A percentile compares a stretch with the other conserved stretches of the same genome.
Conservation (phyloP, 164 flowering plant genomes). For the Annona squamosa region DNA sequence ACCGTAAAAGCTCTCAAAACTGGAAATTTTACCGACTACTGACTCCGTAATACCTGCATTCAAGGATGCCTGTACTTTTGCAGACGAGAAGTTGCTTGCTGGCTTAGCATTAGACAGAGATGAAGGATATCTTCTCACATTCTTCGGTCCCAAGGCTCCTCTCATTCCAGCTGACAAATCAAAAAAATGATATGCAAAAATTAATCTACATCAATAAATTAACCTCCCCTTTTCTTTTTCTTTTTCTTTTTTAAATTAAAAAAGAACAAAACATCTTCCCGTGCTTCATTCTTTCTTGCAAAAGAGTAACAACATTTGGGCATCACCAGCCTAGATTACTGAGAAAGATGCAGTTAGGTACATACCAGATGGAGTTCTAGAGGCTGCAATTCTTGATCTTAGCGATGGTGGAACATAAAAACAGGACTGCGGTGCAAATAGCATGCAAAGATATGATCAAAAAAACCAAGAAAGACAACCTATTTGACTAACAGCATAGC, state of each 20-base stretch:
- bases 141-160: slow-evolving; percentile 28
- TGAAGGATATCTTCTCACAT: slow-evolving; percentile 38
- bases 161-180: slow-evolving; percentile 4
- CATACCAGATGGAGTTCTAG: slow-evolving; percentile 76
- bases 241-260: neutral
- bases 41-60: slow-evolving; percentile 33
- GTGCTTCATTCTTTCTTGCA: neutral
- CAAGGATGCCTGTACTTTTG: slow-evolving; percentile 35
- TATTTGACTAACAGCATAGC: neutral
- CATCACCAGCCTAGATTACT: too few species aligned
- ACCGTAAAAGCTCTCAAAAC: neutral
- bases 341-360: neutral
- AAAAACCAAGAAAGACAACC: neutral
- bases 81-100: slow-evolving; percentile 28
- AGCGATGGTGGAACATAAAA: slow-evolving; percentile 90
- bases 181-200: slow-evolving; percentile 15
- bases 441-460: neutral
- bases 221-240: neutral
- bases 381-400: slow-evolving; percentile 42
- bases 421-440: slow-evolving; percentile 53
- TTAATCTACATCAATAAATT: neutral
- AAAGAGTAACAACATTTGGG: neutral
- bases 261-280: neutral
- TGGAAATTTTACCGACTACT: neutral
- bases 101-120: slow-evolving; percentile 37